Evolutionary conservation across 2,329 filamentous ascomycete species (phyloP), one percentile per base, ranked within the genome.

Genomic region (Penicillium verrucosum): DNA sequence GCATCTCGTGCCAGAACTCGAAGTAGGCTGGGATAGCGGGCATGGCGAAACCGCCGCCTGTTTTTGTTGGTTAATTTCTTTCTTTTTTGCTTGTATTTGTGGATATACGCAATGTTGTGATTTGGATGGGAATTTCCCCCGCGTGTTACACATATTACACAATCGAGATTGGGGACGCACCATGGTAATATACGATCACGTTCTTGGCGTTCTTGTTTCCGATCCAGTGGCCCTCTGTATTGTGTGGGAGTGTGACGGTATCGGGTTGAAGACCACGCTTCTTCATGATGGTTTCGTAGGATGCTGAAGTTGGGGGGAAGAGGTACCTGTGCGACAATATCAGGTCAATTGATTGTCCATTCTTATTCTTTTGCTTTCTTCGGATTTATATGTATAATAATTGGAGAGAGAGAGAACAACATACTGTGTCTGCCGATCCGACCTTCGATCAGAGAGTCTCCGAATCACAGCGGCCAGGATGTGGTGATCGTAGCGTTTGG

Each of bases 1-100:
- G 67, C 42, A 81, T 65, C 21, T 75, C 70, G 18, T 64, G 62
- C 58, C 77, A 71, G 74, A 78, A 84, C 10, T 73, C 61, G 41
- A 82, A 68, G 61, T 82, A 78, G 7, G 71, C 73, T 0, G 75
- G 51, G 0, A 57, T 58, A 11, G 73, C 74, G 1, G 80, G 71
- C 27, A 82, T 43, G 3, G 75, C 77, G 65, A 82, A 86, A 6
- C 83, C 83, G 45, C 83, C 83, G 27, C 80, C 80, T 82, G 25
- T 18, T 51, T 27, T 42, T 43, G 30, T 38, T 11, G n/a, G n/a
- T 37, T 47, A 27, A 18, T 30, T 5, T 30, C 11, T 30, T 11
- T 3, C 4, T 21, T 21, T 25, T 51, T 60, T 56, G 38, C 1
- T 41, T 49, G 44, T 54, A 44, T 34, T 29, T 16, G 12, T 25